These are phyloP conservation scores for Annona squamosa DNA, from an alignment of 164 flowering plant genomes.

Conservation along the genomic window DNA sequence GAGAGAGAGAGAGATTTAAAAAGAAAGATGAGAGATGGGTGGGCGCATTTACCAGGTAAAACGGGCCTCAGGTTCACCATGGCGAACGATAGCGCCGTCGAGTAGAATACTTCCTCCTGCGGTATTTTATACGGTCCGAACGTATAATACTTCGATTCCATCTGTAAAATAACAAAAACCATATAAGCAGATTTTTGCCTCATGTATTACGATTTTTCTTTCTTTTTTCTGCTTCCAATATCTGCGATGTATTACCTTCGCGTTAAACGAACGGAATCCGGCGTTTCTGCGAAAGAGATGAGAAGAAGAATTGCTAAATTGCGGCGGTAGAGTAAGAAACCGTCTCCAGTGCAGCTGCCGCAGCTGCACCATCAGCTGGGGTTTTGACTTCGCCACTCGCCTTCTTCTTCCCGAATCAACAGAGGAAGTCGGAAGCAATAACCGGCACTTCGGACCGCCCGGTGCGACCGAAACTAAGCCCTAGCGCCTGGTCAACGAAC, in stretches of 20 bases:
- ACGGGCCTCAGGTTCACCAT: slow-evolving; percentile 82
- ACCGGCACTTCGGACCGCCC: no score
- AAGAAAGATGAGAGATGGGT: neutral
- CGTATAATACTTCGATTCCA: slow-evolving; percentile 14
- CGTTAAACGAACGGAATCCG: neutral
- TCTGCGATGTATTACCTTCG: neutral
- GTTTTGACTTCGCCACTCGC: neutral
- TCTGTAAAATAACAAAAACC: neutral
- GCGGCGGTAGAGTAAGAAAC: neutral
- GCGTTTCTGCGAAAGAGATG: neutral
- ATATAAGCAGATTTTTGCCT: neutral
- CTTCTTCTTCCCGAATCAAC: neutral
- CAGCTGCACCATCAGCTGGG: neutral
- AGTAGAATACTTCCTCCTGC: slow-evolving; percentile 57
- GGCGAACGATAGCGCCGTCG: slow-evolving; percentile 63
- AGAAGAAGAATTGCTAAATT: neutral
- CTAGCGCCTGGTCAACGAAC: no score
- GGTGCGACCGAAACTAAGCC: no score
- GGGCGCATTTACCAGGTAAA: slow-evolving; percentile 48
- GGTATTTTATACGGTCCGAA: slow-evolving; percentile 71
- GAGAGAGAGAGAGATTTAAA: neutral
- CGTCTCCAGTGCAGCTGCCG: neutral
- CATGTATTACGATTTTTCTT: no score
- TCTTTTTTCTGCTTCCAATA: no score
- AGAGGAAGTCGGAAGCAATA: neutral